phyloP scores from a whole-genome alignment of 345 rosid genomes.

The Populus euphratica region DNA sequence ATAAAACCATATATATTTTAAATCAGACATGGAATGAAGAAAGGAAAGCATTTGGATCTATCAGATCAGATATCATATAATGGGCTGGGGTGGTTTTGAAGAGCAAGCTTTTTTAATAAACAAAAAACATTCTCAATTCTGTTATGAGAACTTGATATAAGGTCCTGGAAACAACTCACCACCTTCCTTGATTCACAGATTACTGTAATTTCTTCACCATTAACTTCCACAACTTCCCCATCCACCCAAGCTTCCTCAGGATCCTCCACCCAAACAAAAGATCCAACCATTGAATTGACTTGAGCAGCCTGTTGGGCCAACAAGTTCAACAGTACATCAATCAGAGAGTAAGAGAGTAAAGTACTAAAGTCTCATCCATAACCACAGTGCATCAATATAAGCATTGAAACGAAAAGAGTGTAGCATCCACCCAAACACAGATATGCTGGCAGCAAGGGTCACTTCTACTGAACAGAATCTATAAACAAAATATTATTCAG shows the following conservation, averaged over 20 bases:
- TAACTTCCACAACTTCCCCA: conserved; percentile 29
- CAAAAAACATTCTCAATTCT: background rate
- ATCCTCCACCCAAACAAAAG: conserved; percentile 27
- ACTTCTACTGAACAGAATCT: background rate
- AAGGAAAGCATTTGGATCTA: background rate
- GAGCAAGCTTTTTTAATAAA: background rate
- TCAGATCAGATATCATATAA: background rate
- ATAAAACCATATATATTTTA: background rate
- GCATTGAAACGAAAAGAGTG: background rate
- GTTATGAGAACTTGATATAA: background rate
- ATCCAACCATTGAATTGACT: conserved; percentile 14
- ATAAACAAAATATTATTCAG: background rate
- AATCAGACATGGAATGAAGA: background rate
- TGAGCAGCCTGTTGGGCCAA: conserved; percentile 19
- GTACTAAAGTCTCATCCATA: background rate
- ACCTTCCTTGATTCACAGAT: conserved; percentile 19
- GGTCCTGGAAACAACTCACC: conserved; percentile 9
- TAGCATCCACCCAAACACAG: background rate
- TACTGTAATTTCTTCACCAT: conserved; percentile 20
- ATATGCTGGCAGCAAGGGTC: background rate
- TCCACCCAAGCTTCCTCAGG: conserved; percentile 29
- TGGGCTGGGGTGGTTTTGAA: background rate
- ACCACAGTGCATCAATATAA: background rate
- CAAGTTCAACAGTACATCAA: conserved; percentile 12
- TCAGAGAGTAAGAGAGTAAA: background rate